Conservation (phyloP, 208 protist species). For the Acanthamoeba divionensis region DNA sequence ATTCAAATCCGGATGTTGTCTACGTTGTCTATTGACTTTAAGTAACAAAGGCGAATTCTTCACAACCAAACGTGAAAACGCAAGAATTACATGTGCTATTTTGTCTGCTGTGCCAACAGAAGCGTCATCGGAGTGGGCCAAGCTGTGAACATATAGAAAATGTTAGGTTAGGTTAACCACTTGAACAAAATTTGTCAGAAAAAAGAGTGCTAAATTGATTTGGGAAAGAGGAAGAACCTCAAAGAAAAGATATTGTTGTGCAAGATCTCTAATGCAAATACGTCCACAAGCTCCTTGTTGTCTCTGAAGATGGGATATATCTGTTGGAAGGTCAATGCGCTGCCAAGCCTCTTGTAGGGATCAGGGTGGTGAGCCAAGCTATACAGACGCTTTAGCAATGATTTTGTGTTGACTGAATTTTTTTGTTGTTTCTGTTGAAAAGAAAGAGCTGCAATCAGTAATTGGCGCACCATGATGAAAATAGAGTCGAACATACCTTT, state of each 20-base stretch:
- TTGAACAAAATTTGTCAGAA: background rate
- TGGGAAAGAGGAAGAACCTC: conserved; percentile 5
- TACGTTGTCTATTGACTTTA: conserved; percentile 14
- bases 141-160: background rate
- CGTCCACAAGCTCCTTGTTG: conserved; percentile 1
- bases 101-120: conserved; percentile 19
- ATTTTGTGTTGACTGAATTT: conserved; percentile 45
- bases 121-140: conserved; percentile 35
- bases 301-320: conserved; percentile 58
- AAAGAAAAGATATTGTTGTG: conserved; percentile 66
- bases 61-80: conserved; percentile 48
- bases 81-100: background rate
- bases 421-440: conserved; percentile 47
- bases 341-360: conserved; percentile 70
- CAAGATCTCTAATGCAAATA: conserved; percentile 71
- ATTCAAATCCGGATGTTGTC: conserved; percentile 61
- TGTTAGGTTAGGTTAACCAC: background rate
- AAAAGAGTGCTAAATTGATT: background rate
- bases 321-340: conserved; percentile 58
- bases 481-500: conserved; percentile 23
- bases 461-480: background rate
- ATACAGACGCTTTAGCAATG: conserved; percentile 74
- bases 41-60: conserved; percentile 41
- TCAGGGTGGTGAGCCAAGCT: conserved; percentile 70
- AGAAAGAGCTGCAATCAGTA: background rate